Percentiles rank a stretch among this genome's conserved stretches.
phyloP scores from a whole-genome alignment of 1,139 yeast species.

The Nakaseomyces sp. region DNA sequence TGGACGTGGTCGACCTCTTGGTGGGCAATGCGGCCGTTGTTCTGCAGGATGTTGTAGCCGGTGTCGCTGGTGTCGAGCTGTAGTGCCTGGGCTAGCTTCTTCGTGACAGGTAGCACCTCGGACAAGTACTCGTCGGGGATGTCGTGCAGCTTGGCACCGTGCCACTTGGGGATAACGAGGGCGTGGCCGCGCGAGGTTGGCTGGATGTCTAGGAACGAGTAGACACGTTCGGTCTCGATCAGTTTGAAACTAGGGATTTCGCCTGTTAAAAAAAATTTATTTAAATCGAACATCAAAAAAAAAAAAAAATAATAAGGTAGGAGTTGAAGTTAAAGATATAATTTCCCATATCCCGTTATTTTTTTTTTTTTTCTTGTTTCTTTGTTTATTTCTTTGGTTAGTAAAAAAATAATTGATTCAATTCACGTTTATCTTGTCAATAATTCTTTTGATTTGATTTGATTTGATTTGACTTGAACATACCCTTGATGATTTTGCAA shows the following conservation, averaged over 20 bases:
- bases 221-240: conserved; percentile 68
- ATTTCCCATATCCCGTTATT: no score
- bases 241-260: conserved; percentile 89
- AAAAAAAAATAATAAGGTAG: not conserved
- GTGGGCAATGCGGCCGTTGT: conserved; percentile 90
- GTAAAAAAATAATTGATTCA: no score
- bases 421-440: no score
- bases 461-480: no score
- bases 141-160: conserved; percentile 85
- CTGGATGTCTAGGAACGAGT: conserved; percentile 84
- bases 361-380: no score
- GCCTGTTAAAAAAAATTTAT: conserved; percentile 26
- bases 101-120: conserved; percentile 80
- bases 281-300: no score
- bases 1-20: conserved; percentile 94
- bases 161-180: conserved; percentile 80
- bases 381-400: no score
- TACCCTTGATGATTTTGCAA: conserved; percentile 82
- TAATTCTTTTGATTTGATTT: no score
- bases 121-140: conserved; percentile 82
- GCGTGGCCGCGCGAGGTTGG: conserved; percentile 88
- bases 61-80: conserved; percentile 47
- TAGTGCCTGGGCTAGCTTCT: conserved; percentile 65
- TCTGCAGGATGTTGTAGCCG: conserved; percentile 72
- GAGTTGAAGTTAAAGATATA: no score